These are phyloP conservation scores for Durio zibethinus DNA, from an alignment of 345 rosid species.

Conservation along the genomic window DNA sequence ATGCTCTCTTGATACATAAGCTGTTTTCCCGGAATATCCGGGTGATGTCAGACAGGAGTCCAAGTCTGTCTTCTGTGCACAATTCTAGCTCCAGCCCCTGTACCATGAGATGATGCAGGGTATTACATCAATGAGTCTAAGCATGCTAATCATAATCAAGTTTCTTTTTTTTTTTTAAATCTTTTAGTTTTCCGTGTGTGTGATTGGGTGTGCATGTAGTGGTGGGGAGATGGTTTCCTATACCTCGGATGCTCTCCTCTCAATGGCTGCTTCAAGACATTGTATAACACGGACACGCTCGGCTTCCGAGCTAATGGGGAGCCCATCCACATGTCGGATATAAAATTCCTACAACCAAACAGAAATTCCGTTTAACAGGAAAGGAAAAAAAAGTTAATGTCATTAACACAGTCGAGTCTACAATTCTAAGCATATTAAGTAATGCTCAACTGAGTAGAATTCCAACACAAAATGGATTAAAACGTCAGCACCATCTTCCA, in stretches of 20 bases:
- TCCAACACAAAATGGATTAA: conserved; percentile 12
- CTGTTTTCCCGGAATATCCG: conserved; percentile 59
- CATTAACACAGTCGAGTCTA: neutral
- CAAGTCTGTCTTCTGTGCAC: conserved; percentile 45
- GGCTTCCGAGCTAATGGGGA: conserved; percentile 69
- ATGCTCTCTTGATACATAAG: conserved; percentile 50
- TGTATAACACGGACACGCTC: conserved; percentile 68
- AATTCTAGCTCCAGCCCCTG: conserved; percentile 61
- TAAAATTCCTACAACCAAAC: conserved; percentile 59
- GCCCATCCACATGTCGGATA: conserved; percentile 75
- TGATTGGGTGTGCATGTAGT: neutral
- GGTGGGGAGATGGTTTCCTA: neutral
- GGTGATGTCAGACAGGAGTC: conserved; percentile 58
- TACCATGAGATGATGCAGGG: neutral
- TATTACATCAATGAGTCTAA: neutral
- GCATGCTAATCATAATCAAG: conserved; percentile 1
- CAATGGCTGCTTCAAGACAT: conserved; percentile 82
- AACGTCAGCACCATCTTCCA: neutral
- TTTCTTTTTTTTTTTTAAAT: neutral
- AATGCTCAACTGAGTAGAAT: conserved; percentile 15
- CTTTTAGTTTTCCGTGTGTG: neutral
- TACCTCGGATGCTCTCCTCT: conserved; percentile 78
- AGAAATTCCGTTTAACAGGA: conserved; percentile 12
- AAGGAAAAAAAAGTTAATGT: conserved; percentile 6
- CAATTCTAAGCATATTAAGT: neutral